Evolutionary conservation across 2,329 filamentous ascomycete species (phyloP).

Genomic region (Geosmithia morbida): DNA sequence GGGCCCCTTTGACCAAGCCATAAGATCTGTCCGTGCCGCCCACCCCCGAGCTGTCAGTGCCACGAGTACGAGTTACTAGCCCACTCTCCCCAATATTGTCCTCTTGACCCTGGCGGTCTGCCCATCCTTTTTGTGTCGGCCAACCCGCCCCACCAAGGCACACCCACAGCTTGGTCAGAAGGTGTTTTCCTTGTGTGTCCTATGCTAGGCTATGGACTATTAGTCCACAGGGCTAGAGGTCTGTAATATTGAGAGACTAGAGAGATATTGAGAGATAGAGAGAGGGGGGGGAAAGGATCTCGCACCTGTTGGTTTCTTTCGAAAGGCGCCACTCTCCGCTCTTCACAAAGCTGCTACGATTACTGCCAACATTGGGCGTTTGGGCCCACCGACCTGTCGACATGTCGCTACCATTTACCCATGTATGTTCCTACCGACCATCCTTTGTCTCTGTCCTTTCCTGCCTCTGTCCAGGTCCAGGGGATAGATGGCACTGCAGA

Average conservation of each 20-base stretch:
- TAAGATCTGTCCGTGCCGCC: neutral
- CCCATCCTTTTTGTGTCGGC: neutral
- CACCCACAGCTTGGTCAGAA: neutral
- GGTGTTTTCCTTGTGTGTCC: neutral
- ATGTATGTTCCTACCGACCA: slow-evolving; percentile 5
- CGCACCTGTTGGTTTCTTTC: neutral
- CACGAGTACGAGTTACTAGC: too few relatives aligned
- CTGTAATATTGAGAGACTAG: neutral
- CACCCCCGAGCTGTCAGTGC: neutral
- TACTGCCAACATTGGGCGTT: neutral
- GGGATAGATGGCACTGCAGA: too few relatives aligned
- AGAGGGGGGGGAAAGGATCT: neutral
- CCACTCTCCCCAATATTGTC: neutral
- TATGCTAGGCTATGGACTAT: neutral
- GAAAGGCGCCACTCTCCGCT: neutral
- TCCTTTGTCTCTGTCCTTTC: neutral
- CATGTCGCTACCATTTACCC: slow-evolving; percentile 7
- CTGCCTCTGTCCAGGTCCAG: neutral
- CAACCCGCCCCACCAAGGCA: neutral
- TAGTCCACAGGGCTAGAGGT: neutral
- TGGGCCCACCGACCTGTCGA: slow-evolving; percentile 1
- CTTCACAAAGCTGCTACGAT: neutral
- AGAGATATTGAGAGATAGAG: too few relatives aligned
- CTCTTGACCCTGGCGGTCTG: neutral
- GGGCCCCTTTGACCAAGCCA: neutral